phyloP scores from a whole-genome alignment of 768 basidiomycete species.

The Russula emetica region DNA sequence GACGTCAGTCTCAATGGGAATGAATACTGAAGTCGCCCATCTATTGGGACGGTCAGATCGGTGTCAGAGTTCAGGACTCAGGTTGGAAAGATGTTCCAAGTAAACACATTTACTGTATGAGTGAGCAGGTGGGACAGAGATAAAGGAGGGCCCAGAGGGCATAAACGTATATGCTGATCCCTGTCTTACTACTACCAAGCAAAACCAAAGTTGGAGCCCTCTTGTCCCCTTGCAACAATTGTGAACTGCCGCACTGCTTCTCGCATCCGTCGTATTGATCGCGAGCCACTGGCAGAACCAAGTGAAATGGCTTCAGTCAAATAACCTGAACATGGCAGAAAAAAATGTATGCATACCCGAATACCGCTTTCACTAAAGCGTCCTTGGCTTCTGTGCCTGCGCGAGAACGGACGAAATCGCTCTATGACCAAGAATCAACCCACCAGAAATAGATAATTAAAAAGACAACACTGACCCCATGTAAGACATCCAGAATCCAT shows the following conservation, averaged over 20 bases:
- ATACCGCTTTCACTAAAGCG: slow-evolving; percentile 66
- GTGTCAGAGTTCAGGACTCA: no score
- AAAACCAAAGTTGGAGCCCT: slow-evolving; percentile 83
- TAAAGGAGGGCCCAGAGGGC: no score
- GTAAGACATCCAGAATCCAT: slow-evolving; percentile 74
- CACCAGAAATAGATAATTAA: not conserved
- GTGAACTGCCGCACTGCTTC: slow-evolving; percentile 88
- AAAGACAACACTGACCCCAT: slow-evolving; percentile 43
- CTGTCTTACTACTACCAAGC: slow-evolving; percentile 38
- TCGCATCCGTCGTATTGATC: slow-evolving; percentile 66
- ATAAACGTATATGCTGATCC: no score
- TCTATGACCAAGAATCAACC: slow-evolving; percentile 40
- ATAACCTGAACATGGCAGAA: slow-evolving; percentile 12
- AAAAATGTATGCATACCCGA: slow-evolving; percentile 46
- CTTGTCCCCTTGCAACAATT: slow-evolving; percentile 76
- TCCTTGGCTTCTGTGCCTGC: slow-evolving; percentile 74
- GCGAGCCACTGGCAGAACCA: slow-evolving; percentile 43
- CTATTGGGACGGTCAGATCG: no score
- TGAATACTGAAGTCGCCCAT: no score
- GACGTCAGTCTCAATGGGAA: no score
- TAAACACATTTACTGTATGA: no score
- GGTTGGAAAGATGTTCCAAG: no score
- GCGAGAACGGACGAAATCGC: slow-evolving; percentile 67
- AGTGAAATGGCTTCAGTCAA: not conserved
- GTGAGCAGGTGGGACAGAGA: not conserved